A percentile compares a stretch with the other conserved stretches of the same genome.
Conservation (phyloP, 768 basidiomycete genomes). For the Boletales sp. region DNA sequence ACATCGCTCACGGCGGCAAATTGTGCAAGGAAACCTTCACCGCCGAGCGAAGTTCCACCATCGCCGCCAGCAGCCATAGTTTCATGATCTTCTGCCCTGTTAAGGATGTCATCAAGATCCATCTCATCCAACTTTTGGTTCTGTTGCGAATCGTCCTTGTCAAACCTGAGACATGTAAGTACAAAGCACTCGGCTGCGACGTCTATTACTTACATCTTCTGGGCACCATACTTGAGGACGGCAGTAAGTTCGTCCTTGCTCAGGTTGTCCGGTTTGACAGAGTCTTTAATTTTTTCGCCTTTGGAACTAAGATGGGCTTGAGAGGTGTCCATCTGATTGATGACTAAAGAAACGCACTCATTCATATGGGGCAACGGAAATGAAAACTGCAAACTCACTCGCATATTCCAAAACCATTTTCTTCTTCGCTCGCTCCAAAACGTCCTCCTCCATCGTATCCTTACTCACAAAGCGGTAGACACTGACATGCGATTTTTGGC, state of each 20-base stretch:
- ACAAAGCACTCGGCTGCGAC: slow-evolving; percentile 1
- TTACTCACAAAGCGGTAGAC: slow-evolving; percentile 99
- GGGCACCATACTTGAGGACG: slow-evolving; percentile 97
- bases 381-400: slow-evolving; percentile 57
- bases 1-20: slow-evolving; percentile 97
- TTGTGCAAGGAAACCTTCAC: slow-evolving; percentile 92
- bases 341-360: slow-evolving; percentile 55
- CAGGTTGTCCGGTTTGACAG: slow-evolving; percentile 73
- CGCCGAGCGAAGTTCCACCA: slow-evolving; percentile 92
- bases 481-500: slow-evolving; percentile 97
- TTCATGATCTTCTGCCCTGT: slow-evolving; percentile 95
- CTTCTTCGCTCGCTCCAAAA: slow-evolving; percentile 95
- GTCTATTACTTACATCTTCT: slow-evolving; percentile 73
- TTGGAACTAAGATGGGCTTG: slow-evolving; percentile 93
- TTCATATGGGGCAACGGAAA: slow-evolving; percentile 9
- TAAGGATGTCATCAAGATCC: slow-evolving; percentile 98
- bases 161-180: slow-evolving; percentile 61
- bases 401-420: slow-evolving; percentile 99
- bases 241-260: slow-evolving; percentile 97
- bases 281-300: slow-evolving; percentile 57
- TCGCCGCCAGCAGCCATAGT: slow-evolving; percentile 80
- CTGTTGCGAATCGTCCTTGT: slow-evolving; percentile 91
- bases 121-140: slow-evolving; percentile 97
- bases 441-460: slow-evolving; percentile 99
- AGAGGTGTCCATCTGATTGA: slow-evolving; percentile 99